Percentiles rank a stretch among this genome's conserved stretches.
Conservation (phyloP, 176 grass and related monocot species). For the Cymbopogon citratus region DNA sequence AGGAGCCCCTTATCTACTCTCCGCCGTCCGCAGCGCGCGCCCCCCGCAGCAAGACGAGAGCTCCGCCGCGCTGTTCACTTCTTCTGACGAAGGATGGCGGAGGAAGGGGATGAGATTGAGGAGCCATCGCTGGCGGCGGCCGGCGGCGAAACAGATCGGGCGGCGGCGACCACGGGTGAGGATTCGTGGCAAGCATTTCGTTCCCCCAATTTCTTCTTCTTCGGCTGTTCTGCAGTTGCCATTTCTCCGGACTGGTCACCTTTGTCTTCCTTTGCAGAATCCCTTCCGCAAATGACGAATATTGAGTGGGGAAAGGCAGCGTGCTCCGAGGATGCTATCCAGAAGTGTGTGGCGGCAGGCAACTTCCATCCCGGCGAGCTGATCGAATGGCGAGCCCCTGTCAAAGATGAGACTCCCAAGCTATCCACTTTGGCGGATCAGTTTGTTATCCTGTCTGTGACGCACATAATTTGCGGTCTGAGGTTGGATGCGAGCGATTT, state of each 20-base stretch:
- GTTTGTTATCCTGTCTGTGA: not conserved
- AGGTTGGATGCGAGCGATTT: slow-evolving; percentile 10
- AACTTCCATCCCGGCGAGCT: not conserved
- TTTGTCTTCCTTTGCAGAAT: not conserved
- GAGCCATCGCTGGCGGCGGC: not conserved
- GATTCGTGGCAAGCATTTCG: not conserved
- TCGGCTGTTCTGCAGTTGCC: not conserved
- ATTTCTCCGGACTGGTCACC: no score
- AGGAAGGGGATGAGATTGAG: not conserved
- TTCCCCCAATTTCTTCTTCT: not conserved
- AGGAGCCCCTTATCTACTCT: not conserved
- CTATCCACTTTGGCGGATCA: not conserved
- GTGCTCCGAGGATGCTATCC: not conserved
- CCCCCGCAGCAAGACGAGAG: not conserved
- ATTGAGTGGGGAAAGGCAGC: not conserved
- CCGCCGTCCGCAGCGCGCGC: not conserved
- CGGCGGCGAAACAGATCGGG: not conserved
- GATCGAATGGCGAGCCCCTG: not conserved
- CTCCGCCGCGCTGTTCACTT: not conserved
- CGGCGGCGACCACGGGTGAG: not conserved
- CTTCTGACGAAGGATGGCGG: not conserved
- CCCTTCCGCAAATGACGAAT: not conserved
- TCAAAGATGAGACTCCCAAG: not conserved
- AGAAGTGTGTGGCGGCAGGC: not conserved
- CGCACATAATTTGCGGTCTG: not conserved